Conservation (phyloP, 306 rosid genomes). For the Calophaca sinica region DNA sequence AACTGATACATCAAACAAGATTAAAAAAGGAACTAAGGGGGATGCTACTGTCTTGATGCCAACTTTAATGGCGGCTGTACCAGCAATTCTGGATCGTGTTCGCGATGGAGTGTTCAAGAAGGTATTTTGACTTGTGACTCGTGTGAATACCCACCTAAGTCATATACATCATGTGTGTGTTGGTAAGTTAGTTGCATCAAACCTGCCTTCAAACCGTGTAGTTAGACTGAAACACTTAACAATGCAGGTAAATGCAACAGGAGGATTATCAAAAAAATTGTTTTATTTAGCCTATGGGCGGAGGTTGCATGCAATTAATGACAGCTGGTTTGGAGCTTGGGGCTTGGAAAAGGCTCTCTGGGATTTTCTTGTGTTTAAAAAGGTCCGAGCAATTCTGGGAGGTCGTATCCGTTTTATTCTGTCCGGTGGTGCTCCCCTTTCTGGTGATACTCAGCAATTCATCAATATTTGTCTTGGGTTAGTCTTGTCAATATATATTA, state of each 20-base stretch:
- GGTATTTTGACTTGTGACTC: conserved; percentile 60
- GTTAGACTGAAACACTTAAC: conserved; percentile 1
- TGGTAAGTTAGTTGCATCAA: conserved; percentile 11
- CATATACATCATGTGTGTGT: conserved; percentile 18
- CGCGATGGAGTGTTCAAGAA: conserved; percentile 91
- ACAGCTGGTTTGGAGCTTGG: conserved; percentile 98
- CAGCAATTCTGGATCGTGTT: conserved; percentile 97
- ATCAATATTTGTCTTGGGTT: conserved; percentile 96
- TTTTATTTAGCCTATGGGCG: conserved; percentile 88
- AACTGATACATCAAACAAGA: conserved; percentile 94
- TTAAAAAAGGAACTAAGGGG: conserved; percentile 86
- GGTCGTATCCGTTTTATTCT: conserved; percentile 82
- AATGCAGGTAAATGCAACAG: conserved; percentile 80
- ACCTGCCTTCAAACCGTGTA: background rate
- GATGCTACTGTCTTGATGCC: conserved; percentile 80
- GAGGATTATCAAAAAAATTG: conserved; percentile 80
- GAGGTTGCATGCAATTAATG: conserved; percentile 83
- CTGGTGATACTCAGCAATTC: conserved; percentile 90
- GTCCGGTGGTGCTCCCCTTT: conserved; percentile 99
- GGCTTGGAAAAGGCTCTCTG: conserved; percentile 88
- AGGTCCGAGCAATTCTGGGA: conserved; percentile 87
- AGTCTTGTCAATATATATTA: conserved; percentile 39
- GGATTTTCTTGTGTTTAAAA: conserved; percentile 81
- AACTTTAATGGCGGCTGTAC: conserved; percentile 92
- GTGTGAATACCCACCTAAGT: conserved; percentile 38